phyloP scores from a whole-genome alignment of 352 stramenopile genomes.

The Phytophthora tentaculata region DNA sequence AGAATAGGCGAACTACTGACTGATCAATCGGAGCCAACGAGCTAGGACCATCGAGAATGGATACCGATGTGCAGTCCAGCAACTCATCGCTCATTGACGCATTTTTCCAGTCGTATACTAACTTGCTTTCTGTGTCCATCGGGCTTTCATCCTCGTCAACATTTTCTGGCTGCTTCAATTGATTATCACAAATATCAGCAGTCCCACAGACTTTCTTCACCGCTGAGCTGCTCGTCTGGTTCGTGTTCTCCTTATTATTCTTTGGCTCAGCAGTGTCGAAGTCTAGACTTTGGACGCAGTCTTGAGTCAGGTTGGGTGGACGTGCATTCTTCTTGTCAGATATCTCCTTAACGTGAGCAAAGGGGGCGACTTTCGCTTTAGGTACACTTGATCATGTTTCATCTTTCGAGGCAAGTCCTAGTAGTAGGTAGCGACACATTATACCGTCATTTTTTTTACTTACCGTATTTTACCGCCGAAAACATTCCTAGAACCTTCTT shows the following conservation, averaged over 20 bases:
- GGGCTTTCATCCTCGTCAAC: conserved; percentile 27
- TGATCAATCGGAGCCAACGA: conserved; percentile 36
- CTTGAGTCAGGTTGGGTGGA: conserved; percentile 4
- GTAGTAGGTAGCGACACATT: too few relatives aligned
- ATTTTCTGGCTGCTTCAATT: background rate
- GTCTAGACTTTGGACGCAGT: conserved; percentile 3
- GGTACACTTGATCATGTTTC: background rate
- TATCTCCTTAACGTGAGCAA: background rate
- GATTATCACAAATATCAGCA: background rate
- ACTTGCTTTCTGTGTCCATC: conserved; percentile 36
- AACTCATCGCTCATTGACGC: conserved; percentile 22
- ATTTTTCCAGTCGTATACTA: conserved; percentile 30
- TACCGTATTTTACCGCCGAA: too few relatives aligned
- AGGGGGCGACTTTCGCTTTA: conserved; percentile 2
- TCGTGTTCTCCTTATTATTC: background rate
- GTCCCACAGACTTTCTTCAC: background rate
- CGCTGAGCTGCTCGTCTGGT: background rate
- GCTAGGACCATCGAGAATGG: conserved; percentile 39
- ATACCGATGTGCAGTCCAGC: conserved; percentile 36
- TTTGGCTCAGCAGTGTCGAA: background rate
- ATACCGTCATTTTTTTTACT: too few relatives aligned
- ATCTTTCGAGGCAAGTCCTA: too few relatives aligned
- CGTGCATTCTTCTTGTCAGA: background rate
- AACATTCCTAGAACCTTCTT: too few relatives aligned
- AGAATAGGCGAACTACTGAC: conserved; percentile 26